Percentiles rank a stretch among this genome's conserved stretches.
phyloP scores from a whole-genome alignment of 441 rosid genomes.

The Melastoma candidum region DNA sequence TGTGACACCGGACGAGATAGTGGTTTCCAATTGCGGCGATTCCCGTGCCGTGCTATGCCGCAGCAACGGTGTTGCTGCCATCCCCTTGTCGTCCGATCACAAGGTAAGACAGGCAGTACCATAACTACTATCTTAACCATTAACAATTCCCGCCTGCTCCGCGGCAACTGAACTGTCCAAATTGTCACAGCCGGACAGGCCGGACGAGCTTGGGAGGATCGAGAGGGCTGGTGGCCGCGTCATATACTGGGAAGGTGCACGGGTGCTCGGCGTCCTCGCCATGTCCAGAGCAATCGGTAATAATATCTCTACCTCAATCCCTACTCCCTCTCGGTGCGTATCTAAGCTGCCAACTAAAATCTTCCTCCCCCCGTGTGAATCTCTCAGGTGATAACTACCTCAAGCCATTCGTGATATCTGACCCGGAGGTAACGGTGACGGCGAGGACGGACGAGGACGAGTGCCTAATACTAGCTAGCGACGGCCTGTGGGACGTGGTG shows the following conservation, averaged over 20 bases:
- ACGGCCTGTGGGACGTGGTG: conserved; percentile 94
- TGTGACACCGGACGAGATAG: conserved; percentile 53
- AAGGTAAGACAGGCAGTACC: conserved; percentile 34
- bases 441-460: conserved; percentile 62
- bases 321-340: too few relatives aligned
- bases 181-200: conserved; percentile 68
- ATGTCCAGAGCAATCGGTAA: conserved; percentile 94
- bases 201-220: conserved; percentile 72
- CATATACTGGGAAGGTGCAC: conserved; percentile 81
- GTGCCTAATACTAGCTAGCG: conserved; percentile 80
- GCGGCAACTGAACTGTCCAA: too few relatives aligned
- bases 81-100: conserved; percentile 76
- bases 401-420: conserved; percentile 78
- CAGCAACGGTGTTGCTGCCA: conserved; percentile 36
- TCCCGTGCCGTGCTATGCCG: conserved; percentile 90
- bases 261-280: conserved; percentile 87
- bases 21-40: conserved; percentile 85
- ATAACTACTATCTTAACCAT: neutral
- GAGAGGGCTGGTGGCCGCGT: conserved; percentile 83
- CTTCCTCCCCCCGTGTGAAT: neutral
- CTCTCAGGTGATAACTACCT: conserved; percentile 46
- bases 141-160: too few relatives aligned
- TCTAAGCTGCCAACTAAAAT: too few relatives aligned
- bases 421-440: conserved; percentile 69
- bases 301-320: neutral